These are phyloP conservation scores for Microthlaspi erraticum DNA, from an alignment of 345 rosid species.

Conservation along the genomic window DNA sequence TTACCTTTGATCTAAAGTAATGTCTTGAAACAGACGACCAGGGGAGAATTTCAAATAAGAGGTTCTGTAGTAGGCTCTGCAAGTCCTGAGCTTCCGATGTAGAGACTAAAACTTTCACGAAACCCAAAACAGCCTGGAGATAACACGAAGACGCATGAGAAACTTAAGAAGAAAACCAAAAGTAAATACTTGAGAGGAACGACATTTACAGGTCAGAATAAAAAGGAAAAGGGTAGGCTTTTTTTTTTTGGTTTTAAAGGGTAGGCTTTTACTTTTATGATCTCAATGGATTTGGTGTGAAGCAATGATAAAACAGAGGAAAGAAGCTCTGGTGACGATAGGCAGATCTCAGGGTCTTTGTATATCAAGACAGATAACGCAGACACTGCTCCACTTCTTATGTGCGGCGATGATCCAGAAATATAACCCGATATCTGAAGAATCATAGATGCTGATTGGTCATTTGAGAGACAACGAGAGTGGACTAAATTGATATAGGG, in stretches of 20 bases:
- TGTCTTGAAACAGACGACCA: constrained; percentile 91
- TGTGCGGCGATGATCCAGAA: constrained; percentile 88
- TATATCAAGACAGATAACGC: constrained; percentile 81
- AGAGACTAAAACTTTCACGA: constrained; percentile 83
- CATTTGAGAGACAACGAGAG: constrained; percentile 9
- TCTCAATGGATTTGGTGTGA: constrained; percentile 77
- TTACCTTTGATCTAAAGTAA: constrained; percentile 86
- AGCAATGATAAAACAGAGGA: constrained; percentile 81
- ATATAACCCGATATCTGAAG: constrained; percentile 88
- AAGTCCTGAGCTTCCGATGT: constrained; percentile 69
- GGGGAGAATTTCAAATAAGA: constrained; percentile 62
- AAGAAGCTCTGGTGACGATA: constrained; percentile 69
- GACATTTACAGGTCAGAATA: background rate
- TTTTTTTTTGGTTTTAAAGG: too few relatives aligned
- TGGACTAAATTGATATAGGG: background rate
- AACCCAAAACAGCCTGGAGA: constrained; percentile 84
- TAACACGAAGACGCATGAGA: constrained; percentile 21
- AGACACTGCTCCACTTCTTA: constrained; percentile 93
- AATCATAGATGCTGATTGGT: constrained; percentile 24
- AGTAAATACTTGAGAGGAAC: constrained; percentile 5
- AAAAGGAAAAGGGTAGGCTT: constrained; percentile 27
- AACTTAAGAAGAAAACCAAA: constrained; percentile 16
- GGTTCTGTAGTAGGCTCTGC: constrained; percentile 60
- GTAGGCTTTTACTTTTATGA: constrained; percentile 67
- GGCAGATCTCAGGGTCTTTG: constrained; percentile 65